Conservation (phyloP, 768 basidiomycete species). For the Mycena latifolia region DNA sequence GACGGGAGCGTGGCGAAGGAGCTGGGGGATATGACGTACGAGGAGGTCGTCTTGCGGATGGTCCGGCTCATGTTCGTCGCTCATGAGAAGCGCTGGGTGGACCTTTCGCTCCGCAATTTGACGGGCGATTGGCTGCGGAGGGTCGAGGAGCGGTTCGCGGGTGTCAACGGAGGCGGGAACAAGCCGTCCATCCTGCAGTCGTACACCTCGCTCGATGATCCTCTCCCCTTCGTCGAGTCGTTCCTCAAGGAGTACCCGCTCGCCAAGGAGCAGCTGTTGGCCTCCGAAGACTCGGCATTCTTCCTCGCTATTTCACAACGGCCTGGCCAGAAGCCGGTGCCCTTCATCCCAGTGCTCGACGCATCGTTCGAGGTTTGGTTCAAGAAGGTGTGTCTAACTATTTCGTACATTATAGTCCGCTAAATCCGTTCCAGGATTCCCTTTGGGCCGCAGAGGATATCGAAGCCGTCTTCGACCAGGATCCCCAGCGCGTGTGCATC, state of each 20-base stretch:
- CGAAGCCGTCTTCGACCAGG: slow-evolving; percentile 98
- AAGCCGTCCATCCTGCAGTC: slow-evolving; percentile 90
- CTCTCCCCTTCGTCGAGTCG: slow-evolving; percentile 76
- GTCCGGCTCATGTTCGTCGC: slow-evolving; percentile 94
- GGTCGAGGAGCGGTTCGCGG: slow-evolving; percentile 95
- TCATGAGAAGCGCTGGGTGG: slow-evolving; percentile 95
- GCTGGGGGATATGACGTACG: slow-evolving; percentile 97
- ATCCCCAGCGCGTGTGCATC: slow-evolving; percentile 97
- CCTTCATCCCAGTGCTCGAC: slow-evolving; percentile 97
- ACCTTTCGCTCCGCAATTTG: slow-evolving; percentile 90
- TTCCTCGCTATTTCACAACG: slow-evolving; percentile 97
- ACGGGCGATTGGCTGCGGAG: slow-evolving; percentile 98
- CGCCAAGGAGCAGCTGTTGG: slow-evolving; percentile 87
- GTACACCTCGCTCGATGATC: slow-evolving; percentile 88
- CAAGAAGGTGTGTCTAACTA: slow-evolving; percentile 82
- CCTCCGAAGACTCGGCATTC: slow-evolving; percentile 93
- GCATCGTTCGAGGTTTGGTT: slow-evolving; percentile 98
- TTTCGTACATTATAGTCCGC: background rate
- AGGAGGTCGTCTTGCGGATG: slow-evolving; percentile 94
- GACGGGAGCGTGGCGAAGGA: slow-evolving; percentile 87
- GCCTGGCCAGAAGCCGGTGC: slow-evolving; percentile 97
- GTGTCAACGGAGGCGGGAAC: slow-evolving; percentile 78
- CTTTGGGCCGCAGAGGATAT: slow-evolving; percentile 99
- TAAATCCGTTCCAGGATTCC: slow-evolving; percentile 74
- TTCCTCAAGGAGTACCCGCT: slow-evolving; percentile 91